phyloP scores from a whole-genome alignment of 2,329 filamentous ascomycete genomes.

The Ophiostoma pallidulum region DNA sequence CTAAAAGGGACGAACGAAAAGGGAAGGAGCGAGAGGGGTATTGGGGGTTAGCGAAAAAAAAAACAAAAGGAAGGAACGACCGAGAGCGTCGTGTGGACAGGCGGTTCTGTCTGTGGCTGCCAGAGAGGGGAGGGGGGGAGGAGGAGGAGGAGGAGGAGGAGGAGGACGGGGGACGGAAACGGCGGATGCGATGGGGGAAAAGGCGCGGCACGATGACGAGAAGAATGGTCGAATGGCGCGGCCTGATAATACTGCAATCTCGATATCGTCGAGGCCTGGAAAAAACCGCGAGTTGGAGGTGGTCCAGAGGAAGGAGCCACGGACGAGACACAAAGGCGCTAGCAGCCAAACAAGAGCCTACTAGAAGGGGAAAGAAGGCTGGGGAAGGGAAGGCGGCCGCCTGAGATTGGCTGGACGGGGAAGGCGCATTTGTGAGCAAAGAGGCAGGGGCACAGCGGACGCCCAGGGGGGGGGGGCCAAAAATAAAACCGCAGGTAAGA shows the following conservation, averaged over 20 bases:
- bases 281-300: too few species aligned
- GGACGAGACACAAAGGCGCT: neutral
- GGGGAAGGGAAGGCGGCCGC: slow-evolving; percentile 9
- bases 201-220: slow-evolving; percentile 7
- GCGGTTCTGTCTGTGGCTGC: too few species aligned
- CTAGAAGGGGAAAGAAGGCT: slow-evolving; percentile 15
- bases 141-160: neutral
- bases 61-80: neutral
- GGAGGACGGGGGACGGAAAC: neutral
- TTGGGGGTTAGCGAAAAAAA: neutral
- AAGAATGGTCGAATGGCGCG: slow-evolving; percentile 10
- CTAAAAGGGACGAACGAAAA: neutral
- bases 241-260: slow-evolving; percentile 4
- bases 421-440: slow-evolving; percentile 10
- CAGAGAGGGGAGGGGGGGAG: neutral
- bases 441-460: too few species aligned
- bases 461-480: neutral
- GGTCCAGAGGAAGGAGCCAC: neutral
- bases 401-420: slow-evolving; percentile 6
- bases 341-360: slow-evolving; percentile 1
- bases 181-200: too few species aligned
- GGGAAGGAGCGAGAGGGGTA: neutral
- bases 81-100: too few species aligned
- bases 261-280: slow-evolving; percentile 7
- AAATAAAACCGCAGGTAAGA: slow-evolving; percentile 1